phyloP scores from a whole-genome alignment of 2,329 filamentous ascomycete genomes.

The Aaosphaeria arxii region DNA sequence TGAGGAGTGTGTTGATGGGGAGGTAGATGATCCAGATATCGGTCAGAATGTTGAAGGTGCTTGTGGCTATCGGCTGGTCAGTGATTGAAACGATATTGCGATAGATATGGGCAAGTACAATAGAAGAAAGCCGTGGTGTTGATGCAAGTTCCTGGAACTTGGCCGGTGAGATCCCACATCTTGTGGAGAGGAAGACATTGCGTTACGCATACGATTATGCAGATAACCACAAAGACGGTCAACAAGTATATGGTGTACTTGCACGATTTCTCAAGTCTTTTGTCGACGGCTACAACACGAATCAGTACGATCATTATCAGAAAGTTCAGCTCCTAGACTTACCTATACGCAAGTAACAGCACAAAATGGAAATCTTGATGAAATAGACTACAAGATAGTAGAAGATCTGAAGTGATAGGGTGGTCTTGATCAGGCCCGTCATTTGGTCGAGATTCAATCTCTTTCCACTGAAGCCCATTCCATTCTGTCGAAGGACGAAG shows the following conservation, averaged over 20 bases:
- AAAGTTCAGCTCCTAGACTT: slow-evolving; percentile 1
- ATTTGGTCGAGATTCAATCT: slow-evolving; percentile 15
- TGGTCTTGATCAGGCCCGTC: slow-evolving; percentile 15
- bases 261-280: slow-evolving; percentile 16
- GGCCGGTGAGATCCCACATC: slow-evolving; percentile 31
- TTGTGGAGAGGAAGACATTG: slow-evolving; percentile 32
- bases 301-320: background rate
- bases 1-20: slow-evolving; percentile 79
- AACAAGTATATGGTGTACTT: slow-evolving; percentile 26
- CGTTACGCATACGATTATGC: slow-evolving; percentile 19
- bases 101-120: slow-evolving; percentile 12
- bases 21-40: slow-evolving; percentile 81
- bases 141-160: slow-evolving; percentile 26
- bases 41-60: slow-evolving; percentile 84
- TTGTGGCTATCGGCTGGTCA: slow-evolving; percentile 5
- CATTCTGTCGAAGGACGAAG: slow-evolving; percentile 16
- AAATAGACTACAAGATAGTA: slow-evolving; percentile 26
- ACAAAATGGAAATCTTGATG: slow-evolving; percentile 34
- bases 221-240: slow-evolving; percentile 18
- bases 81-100: slow-evolving; percentile 3
- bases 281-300: slow-evolving; percentile 15
- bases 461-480: slow-evolving; percentile 22
- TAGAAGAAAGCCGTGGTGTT: slow-evolving; percentile 34
- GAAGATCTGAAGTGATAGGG: slow-evolving; percentile 28
- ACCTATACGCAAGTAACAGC: slow-evolving; percentile 36